These are phyloP conservation scores for Grammothele lineata DNA, from an alignment of 768 basidiomycete genomes.

Conservation along the genomic window DNA sequence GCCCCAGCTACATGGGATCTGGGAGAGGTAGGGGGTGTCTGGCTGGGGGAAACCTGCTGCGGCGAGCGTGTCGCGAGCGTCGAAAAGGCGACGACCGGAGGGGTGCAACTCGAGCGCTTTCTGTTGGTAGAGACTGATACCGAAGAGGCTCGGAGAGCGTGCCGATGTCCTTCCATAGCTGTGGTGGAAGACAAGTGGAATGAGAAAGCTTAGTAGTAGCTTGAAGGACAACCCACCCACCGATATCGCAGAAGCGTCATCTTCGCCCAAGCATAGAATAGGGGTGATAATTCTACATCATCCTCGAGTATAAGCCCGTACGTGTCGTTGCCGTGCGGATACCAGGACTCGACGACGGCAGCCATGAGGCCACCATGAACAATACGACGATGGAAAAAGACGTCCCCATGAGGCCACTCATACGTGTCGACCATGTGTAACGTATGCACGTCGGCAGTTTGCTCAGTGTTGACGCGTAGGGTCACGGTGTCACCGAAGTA, in stretches of 20 bases:
- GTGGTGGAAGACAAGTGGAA: too few relatives aligned
- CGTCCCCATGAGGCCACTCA: constrained; percentile 55
- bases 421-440: constrained; percentile 44
- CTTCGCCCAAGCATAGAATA: constrained; percentile 85
- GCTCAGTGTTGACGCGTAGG: constrained; percentile 71
- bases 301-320: constrained; percentile 84
- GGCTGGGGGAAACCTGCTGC: constrained; percentile 35
- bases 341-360: constrained; percentile 89
- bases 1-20: constrained; percentile 90
- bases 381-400: constrained; percentile 66
- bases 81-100: constrained; percentile 62
- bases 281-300: constrained; percentile 78
- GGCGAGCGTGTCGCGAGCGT: constrained; percentile 58
- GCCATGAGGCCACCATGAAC: constrained; percentile 77
- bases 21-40: constrained; percentile 74
- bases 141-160: constrained; percentile 53
- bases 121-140: constrained; percentile 84
- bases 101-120: constrained; percentile 73
- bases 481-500: constrained; percentile 69
- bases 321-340: constrained; percentile 64
- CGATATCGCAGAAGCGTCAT: constrained; percentile 75
- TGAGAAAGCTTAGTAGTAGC: not conserved
- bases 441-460: constrained; percentile 64
- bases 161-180: constrained; percentile 52
- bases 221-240: constrained; percentile 22